Evolutionary conservation across 257 asterid species (phyloP), one percentile per base, ranked within the genome.

Genomic region (Paulownia fortunei): DNA sequence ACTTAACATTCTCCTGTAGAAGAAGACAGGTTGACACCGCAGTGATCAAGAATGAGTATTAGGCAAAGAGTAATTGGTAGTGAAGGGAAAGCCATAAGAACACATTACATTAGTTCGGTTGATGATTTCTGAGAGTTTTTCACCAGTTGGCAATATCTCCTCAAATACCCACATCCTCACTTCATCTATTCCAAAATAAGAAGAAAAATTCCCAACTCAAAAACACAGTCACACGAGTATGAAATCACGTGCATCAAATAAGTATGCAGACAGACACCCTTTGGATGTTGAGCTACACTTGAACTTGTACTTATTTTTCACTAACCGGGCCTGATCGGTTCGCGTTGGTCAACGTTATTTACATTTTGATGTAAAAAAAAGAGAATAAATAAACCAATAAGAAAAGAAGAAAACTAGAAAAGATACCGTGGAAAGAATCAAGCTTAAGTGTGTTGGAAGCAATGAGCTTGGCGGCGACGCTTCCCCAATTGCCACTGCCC

Each of bases 401-500:
- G 52, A 16, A 34, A 23, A 27, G 3, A 2, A 52, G 2, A 55
- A 9, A 1, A 49, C 12, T 21, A 84, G 15, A 6, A 55, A 6
- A 23, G 9, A n/a, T 27, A 79, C 97, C 97, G 70, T 94, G 94
- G 72, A 94, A 92, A 13, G 90, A 81, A 47, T 37, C 8, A 15
- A 87, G 88, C 75, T 82, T 87, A 44, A 84, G 87, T 12, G 97
- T 82, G 82, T 92, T 94, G 83, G 93, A 89, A 8, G 97, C 98
- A 80, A 92, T 92, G 88, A 94, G 98, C 86, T 89, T 94, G 77
- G 97, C 87, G 12, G 98, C 97, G 49, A 94, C 98, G 86, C 97
- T 92, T 8, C 97, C 98, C 98, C 98, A 94, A 74, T 94, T 94
- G 65, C 98, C 98, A 68, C 97, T 92, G 36, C 97, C 98, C 58